phyloP scores from a whole-genome alignment of 2,329 filamentous ascomycete species.

The Dissoconium aciculare region DNA sequence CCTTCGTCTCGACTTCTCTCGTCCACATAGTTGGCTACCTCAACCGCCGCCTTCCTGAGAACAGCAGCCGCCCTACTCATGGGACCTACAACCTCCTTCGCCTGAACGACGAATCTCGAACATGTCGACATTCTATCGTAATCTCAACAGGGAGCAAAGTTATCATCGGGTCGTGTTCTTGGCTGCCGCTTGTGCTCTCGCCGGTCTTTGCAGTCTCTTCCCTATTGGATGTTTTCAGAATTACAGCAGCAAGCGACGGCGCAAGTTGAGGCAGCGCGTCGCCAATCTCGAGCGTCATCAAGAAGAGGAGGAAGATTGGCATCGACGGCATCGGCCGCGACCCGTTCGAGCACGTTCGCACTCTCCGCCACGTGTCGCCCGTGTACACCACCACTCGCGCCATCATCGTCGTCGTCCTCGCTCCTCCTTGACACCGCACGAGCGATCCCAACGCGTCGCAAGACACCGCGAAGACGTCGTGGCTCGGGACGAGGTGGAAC shows the following conservation, averaged over 20 bases:
- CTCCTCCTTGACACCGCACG: constrained; percentile 10
- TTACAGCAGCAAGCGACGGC: constrained; percentile 21
- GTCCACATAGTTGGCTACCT: too few species aligned
- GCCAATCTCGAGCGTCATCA: constrained; percentile 15
- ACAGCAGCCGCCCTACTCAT: too few species aligned
- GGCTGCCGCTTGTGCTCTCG: constrained; percentile 16
- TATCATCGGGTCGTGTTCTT: constrained; percentile 23
- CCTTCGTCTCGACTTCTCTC: too few species aligned
- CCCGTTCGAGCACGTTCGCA: constrained; percentile 14
- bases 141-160: constrained; percentile 20
- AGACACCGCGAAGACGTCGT: constrained; percentile 11
- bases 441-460: constrained; percentile 7
- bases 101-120: too few species aligned
- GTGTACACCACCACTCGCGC: constrained; percentile 10
- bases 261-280: constrained; percentile 14
- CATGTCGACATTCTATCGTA: constrained; percentile 17
- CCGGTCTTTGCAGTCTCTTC: constrained; percentile 24
- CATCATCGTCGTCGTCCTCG: constrained; percentile 11
- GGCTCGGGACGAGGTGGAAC: constrained; percentile 13
- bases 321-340: constrained; percentile 12
- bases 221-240: constrained; percentile 24
- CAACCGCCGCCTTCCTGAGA: too few species aligned
- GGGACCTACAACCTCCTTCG: too few species aligned
- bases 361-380: constrained; percentile 16
- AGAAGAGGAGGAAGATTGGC: constrained; percentile 16